Base-by-base conservation (phyloP, 805 yeast species). In the Candida ficus region DNA sequence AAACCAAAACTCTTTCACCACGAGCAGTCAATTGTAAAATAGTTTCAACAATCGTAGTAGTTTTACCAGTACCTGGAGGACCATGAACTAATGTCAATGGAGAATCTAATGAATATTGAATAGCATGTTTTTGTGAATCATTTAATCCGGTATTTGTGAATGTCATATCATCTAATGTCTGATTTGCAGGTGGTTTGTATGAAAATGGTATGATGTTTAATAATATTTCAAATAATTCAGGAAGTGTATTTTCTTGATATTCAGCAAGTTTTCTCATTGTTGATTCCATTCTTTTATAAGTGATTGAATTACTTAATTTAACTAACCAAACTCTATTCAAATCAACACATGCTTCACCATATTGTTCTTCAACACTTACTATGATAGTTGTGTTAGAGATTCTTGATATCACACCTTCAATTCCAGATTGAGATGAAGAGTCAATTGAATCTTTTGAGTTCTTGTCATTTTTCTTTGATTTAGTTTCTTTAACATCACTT, bases 1-100 rank as follows among this genome's bases (percentile, higher is more conserved):
- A 90, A 0, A 91, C 90, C 22, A 91, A 64, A 0, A 91, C 80
- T 33, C 89, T 60, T 45, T 75, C 68, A 7, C 75, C 75, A 23
- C 64, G 66, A 1, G 78, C 69, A 1, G 80, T 69, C 37, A 88
- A 64, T 55, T 90, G 96, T 38, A 83, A 75, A 28, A 89, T 80
- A 7, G 86, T 64, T 53, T 91, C 97, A 9, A 90, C 78, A 6
- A 91, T 52, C 0, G 97, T 90, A 47, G 81, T 82, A 0, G 98
- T 91, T 44, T 78, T 76, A 4, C 91, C 91, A 0, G 90, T 81
- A 0, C 90, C 90, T 5, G 90, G 90, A 2, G 90, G 89, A 0
- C 89, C 90, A 55, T 78, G 84, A 7, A 83, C 73, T 23, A 83
- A 73, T 5, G 76, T 62, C 7, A 83, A 57, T 4, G 80, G 78